Percentiles rank a stretch among this genome's conserved stretches.
phyloP scores from a whole-genome alignment of 106 monocot species.

The Allium cepa region DNA sequence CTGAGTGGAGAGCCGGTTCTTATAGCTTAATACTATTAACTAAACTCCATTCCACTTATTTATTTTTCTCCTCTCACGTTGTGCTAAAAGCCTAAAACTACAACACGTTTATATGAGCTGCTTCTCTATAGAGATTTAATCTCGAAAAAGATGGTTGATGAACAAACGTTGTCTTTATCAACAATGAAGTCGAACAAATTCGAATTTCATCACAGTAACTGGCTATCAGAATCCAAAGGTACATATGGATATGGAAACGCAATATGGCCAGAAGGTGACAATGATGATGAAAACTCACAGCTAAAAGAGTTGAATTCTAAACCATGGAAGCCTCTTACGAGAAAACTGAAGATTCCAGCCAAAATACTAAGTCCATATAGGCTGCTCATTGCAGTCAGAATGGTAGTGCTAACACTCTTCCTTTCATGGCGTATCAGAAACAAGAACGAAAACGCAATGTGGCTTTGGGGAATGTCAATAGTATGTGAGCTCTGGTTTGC shows the following conservation, averaged over 20 bases:
- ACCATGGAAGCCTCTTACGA: constrained; percentile 82
- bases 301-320: constrained; percentile 45
- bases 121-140: too few relatives aligned
- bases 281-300: constrained; percentile 20
- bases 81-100: too few relatives aligned
- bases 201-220: constrained; percentile 35
- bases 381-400: constrained; percentile 55
- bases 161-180: constrained; percentile 16
- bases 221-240: constrained; percentile 44
- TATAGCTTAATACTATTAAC: too few relatives aligned
- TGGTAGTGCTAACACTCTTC: constrained; percentile 60
- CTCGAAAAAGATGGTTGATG: constrained; percentile 20
- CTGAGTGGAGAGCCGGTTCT: too few relatives aligned
- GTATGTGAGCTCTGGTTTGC: constrained; percentile 94
- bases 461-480: constrained; percentile 89
- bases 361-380: constrained; percentile 57
- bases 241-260: constrained; percentile 92
- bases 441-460: constrained; percentile 73
- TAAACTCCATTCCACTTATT: too few relatives aligned
- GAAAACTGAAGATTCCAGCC: constrained; percentile 77
- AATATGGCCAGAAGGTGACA: constrained; percentile 44
- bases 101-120: too few relatives aligned
- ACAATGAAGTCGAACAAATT: constrained; percentile 18
- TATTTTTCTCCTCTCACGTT: too few relatives aligned
- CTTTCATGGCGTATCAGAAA: constrained; percentile 70